Percentiles rank a stretch among this genome's conserved stretches.
These are phyloP conservation scores for Vaucheria bursata DNA, from an alignment of 352 stramenopile species.

Conservation along the genomic window DNA sequence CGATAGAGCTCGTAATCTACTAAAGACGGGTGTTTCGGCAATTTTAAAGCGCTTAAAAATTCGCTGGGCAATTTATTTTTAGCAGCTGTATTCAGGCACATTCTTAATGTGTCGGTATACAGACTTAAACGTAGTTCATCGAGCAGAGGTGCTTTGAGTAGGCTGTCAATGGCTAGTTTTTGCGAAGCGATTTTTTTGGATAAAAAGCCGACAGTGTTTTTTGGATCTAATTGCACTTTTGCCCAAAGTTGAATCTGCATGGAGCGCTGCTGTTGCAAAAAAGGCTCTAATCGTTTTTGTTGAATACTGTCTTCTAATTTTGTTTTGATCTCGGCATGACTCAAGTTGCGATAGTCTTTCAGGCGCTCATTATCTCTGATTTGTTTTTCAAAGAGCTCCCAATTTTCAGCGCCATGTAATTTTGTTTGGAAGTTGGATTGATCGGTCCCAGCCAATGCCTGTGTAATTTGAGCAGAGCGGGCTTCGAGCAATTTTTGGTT, in stretches of 20 bases:
- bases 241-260: background rate
- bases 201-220: background rate
- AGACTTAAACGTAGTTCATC: background rate
- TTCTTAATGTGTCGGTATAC: background rate
- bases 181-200: background rate
- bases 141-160: background rate
- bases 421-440: background rate
- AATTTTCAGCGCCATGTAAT: background rate
- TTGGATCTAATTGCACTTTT: background rate
- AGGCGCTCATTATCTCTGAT: background rate
- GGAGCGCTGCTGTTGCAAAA: background rate
- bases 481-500: background rate
- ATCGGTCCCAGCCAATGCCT: background rate
- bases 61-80: background rate
- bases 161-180: background rate
- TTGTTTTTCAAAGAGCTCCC: constrained; percentile 1
- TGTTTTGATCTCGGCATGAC: background rate
- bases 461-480: background rate
- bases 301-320: background rate
- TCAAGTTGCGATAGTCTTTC: background rate
- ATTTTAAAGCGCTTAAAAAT: background rate
- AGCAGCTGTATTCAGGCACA: background rate
- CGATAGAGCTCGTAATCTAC: background rate
- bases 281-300: background rate
- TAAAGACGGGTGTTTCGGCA: background rate